Evolutionary conservation across 2,329 filamentous ascomycete species (phyloP).

Genomic region (Fusarium longipes): DNA sequence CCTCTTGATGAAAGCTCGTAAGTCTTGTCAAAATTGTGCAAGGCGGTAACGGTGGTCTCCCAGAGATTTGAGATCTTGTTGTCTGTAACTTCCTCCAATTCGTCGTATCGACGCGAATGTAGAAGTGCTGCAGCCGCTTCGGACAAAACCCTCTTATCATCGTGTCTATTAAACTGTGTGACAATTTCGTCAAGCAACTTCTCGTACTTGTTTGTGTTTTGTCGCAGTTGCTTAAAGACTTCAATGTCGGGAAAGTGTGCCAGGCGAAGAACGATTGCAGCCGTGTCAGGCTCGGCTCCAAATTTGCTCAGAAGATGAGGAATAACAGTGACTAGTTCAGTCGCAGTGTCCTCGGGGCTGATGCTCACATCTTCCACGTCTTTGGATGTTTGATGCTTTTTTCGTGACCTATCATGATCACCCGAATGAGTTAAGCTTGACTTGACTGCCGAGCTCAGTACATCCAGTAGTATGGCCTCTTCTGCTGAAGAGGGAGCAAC

Average conservation of each 20-base stretch:
- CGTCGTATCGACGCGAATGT: conserved; percentile 86
- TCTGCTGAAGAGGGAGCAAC: conserved; percentile 81
- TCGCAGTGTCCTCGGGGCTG: conserved; percentile 76
- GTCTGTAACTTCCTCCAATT: conserved; percentile 87
- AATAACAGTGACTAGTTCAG: conserved; percentile 81
- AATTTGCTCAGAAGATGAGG: conserved; percentile 92
- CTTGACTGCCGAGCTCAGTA: conserved; percentile 85
- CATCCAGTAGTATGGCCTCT: conserved; percentile 86
- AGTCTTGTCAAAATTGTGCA: conserved; percentile 77
- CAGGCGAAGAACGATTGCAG: conserved; percentile 84
- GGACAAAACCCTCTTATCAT: conserved; percentile 83
- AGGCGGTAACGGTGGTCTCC: conserved; percentile 81
- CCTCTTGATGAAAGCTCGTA: conserved; percentile 78
- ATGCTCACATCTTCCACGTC: conserved; percentile 61
- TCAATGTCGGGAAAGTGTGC: conserved; percentile 89
- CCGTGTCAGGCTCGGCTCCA: conserved; percentile 87
- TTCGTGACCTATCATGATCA: conserved; percentile 72
- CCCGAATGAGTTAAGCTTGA: conserved; percentile 73
- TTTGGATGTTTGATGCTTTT: conserved; percentile 69
- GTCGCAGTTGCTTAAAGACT: conserved; percentile 87
- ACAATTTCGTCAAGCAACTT: conserved; percentile 90
- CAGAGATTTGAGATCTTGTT: conserved; percentile 83
- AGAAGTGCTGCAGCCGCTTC: conserved; percentile 86
- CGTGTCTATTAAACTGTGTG: conserved; percentile 93
- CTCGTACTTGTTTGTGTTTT: conserved; percentile 83